Base-by-base conservation (phyloP, 352 stramenopile species). In the Phytophthora chlamydospora region DNA sequence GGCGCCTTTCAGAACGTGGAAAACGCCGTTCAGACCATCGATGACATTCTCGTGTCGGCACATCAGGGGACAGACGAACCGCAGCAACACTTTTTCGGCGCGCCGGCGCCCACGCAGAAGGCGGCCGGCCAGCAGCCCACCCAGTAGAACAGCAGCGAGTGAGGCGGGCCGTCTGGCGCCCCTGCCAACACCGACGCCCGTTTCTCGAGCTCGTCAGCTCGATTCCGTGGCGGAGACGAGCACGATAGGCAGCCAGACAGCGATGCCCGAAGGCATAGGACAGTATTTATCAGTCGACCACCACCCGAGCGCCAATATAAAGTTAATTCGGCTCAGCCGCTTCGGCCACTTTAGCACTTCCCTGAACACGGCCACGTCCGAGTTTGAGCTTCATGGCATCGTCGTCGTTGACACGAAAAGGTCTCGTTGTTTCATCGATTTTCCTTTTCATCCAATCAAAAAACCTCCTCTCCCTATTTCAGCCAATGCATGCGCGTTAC, bases 1-100 rank as follows among this genome's bases (percentile, higher is more conserved):
- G 74, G 77, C 45, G 82, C 80, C 7, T 91, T 91, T 58, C 79
- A 89, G 62, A 80, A 91, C 52, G 78, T 89, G 24, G 76, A 88
- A 24, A 76, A 83, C 46, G 76, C 82, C 14, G 80, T 80, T 42
- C 63, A 75, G 40, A 75, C 68, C 35, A 86, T 91, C 40, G 82
- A 89, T 42, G 53, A 66, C 29, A 79, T 91, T 44, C 66, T 90
- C 41, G 67, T 73, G 36, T 75, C 77, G n/a, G 62, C 63, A 13
- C 73, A 90, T 53, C 68, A 82, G 16, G 54, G 34, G 16, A 36
- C 42, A 27, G 49, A 71, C 50, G 69, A 73, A 35, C 58, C 58
- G 14, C 51, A 24, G 21, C 21, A 66, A 14, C 36, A 66, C 32
- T 60, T 62, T 70, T 50, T 50, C 43, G 58, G 40, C 21, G 19